Base-by-base conservation (phyloP, 1,284 basidiomycete species). In the Leccinum angustisporum region DNA sequence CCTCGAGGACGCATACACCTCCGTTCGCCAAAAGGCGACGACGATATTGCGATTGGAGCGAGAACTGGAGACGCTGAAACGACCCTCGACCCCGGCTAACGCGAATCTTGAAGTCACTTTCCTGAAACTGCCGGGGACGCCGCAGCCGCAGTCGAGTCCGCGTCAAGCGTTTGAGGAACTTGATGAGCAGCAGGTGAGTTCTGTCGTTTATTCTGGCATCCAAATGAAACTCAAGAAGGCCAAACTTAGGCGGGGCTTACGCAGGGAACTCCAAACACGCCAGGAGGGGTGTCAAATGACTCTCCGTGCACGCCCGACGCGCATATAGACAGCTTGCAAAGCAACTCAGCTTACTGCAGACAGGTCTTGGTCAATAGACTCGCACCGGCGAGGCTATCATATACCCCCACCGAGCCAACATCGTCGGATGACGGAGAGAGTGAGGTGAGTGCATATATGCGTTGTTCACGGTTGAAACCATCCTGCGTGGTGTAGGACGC, bases 1-100 rank as follows among this genome's bases (percentile, higher is more conserved):
- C 31, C 80, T 91, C n/a, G 78, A 81, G 31, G 81, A 84, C 51
- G 87, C 86, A 2, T 88, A 86, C 68, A 73, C 77, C 27, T 84
- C 85, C 0, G 76, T 91, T 61, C 80, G 82, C 34, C 81, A 87
- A 68, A 90, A 90, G 74, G 77, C 81, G 2, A 73, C 77, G 16
- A 71, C 76, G 8, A 83, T 91, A 60, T 78, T 81, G 36, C 74
- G 70, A 5, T 72, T 89, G 36, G 79, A 83, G 61, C 75, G 78
- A 60, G 79, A 83, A 65, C 70, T 77, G 18, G 66, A 70, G 25
- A 68, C 71, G 54, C 66, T 70, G 18, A 68, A 67, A 43, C 72
- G 67, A 50, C 34, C 67, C 3, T 65, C 71, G 30, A 75, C 70
- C 8, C 66, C 70, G 18, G 62, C 69, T 14, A 64, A 64, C 27